Evolutionary conservation across 345 rosid species (phyloP).

Genomic region (Syzygium oleosum): DNA sequence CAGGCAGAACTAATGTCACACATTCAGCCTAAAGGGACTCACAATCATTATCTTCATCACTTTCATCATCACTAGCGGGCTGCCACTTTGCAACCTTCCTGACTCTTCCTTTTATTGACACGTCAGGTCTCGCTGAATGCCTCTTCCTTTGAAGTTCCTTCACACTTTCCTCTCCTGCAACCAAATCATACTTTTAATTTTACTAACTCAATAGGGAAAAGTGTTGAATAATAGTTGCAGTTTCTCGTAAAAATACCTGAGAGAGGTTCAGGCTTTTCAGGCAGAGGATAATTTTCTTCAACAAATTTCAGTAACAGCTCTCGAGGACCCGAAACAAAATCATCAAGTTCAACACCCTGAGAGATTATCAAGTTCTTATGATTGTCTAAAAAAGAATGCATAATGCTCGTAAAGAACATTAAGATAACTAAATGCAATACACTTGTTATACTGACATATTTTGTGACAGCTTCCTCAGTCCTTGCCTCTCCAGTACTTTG

Average conservation of each 20-base stretch:
- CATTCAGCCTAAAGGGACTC: constrained; percentile 22
- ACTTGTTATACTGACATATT: constrained; percentile 55
- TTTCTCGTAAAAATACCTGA: constrained; percentile 34
- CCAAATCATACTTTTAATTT: constrained; percentile 3
- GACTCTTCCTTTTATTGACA: constrained; percentile 85
- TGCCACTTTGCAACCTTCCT: constrained; percentile 90
- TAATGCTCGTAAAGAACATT: neutral
- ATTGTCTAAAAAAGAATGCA: neutral
- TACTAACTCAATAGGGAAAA: neutral
- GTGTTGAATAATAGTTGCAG: neutral
- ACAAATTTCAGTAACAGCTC: constrained; percentile 94
- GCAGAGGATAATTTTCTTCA: constrained; percentile 94
- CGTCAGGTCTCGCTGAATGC: constrained; percentile 84
- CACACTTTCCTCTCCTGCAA: constrained; percentile 74
- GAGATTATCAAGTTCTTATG: neutral
- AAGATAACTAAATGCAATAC: neutral
- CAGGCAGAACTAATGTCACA: neutral
- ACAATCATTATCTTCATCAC: constrained; percentile 79
- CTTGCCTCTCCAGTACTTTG: constrained; percentile 99
- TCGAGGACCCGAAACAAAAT: constrained; percentile 97
- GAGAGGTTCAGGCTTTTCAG: constrained; percentile 89
- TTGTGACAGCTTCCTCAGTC: constrained; percentile 96
- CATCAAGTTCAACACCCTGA: constrained; percentile 97
- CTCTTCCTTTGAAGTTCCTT: constrained; percentile 90
- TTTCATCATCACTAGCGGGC: constrained; percentile 81